phyloP scores from a whole-genome alignment of 2,329 filamentous ascomycete genomes.

The Exophiala viscosa region DNA sequence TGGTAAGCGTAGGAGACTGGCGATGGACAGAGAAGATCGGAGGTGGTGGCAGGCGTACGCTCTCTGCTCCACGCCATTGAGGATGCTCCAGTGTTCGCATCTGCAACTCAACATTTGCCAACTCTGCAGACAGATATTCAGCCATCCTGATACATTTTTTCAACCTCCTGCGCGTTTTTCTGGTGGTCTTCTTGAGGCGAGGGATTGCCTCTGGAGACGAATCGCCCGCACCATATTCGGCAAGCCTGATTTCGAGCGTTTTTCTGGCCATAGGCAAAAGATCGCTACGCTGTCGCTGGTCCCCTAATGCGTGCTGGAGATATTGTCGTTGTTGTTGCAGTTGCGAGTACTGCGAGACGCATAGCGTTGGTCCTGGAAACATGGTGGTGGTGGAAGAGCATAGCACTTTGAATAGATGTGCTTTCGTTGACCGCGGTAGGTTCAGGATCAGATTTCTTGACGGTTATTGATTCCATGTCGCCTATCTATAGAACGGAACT shows the following conservation, averaged over 20 bases:
- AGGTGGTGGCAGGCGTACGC: background rate
- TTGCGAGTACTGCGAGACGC: conserved; percentile 12
- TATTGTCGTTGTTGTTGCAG: conserved; percentile 22
- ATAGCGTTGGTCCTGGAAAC: conserved; percentile 4
- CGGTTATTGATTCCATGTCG: no score
- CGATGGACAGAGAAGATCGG: no score
- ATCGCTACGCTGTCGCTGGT: conserved; percentile 9
- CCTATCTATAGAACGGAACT: no score
- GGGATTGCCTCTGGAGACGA: background rate
- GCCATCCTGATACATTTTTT: conserved; percentile 5
- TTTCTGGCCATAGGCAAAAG: background rate
- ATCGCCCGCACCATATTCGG: background rate
- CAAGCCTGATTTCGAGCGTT: conserved; percentile 5
- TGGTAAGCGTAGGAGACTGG: background rate
- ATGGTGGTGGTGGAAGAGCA: background rate
- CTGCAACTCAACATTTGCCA: conserved; percentile 2
- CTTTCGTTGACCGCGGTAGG: background rate
- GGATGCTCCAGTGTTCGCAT: conserved; percentile 9
- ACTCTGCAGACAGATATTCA: background rate
- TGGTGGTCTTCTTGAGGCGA: conserved; percentile 5
- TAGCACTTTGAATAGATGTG: background rate
- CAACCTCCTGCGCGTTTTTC: conserved; percentile 8
- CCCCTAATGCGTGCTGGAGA: conserved; percentile 8
- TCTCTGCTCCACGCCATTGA: conserved; percentile 9
- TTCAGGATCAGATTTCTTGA: background rate